Evolutionary conservation across 1,284 basidiomycete genomes (phyloP).

Genomic region (Coniferiporia sulphurascens): DNA sequence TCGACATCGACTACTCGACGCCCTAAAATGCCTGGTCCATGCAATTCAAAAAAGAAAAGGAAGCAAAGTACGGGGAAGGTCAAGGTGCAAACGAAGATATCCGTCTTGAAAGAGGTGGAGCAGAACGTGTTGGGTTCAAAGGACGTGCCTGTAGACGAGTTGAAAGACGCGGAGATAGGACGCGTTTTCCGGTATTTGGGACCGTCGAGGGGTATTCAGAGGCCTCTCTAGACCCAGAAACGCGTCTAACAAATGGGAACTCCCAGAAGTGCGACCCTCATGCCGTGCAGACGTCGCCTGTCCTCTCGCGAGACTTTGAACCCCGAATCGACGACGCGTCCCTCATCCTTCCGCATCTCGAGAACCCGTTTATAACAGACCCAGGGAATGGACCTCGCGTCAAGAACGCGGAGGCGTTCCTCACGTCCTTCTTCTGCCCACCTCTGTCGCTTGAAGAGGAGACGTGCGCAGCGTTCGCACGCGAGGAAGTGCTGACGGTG

Average conservation of each 20-base stretch:
- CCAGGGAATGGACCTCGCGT: conserved; percentile 75
- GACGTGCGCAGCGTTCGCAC: conserved; percentile 67
- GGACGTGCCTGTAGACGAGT: not conserved
- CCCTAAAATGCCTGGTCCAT: conserved; percentile 41
- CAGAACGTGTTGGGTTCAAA: not conserved
- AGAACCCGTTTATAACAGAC: conserved; percentile 59
- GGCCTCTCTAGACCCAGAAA: not conserved
- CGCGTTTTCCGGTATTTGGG: not conserved
- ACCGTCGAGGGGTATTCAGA: not conserved
- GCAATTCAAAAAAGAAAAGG: conserved; percentile 40
- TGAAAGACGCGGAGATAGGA: conserved; percentile 9
- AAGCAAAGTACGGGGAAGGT: conserved; percentile 32
- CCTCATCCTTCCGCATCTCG: conserved; percentile 3
- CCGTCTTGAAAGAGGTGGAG: conserved; percentile 4
- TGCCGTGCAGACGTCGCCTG: not conserved
- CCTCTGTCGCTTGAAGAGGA: conserved; percentile 55
- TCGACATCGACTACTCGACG: not conserved
- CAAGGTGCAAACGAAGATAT: conserved; percentile 24
- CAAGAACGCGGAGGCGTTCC: conserved; percentile 52
- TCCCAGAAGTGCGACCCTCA: not conserved
- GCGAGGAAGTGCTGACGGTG: conserved; percentile 69
- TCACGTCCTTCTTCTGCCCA: conserved; percentile 59
- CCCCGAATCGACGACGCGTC: not conserved
- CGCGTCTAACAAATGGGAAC: too few relatives aligned
- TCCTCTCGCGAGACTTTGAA: not conserved